Evolutionary conservation across 305 asterid species (phyloP), one percentile per base, ranked within the genome.

Genomic region (Solanum hybrid): DNA sequence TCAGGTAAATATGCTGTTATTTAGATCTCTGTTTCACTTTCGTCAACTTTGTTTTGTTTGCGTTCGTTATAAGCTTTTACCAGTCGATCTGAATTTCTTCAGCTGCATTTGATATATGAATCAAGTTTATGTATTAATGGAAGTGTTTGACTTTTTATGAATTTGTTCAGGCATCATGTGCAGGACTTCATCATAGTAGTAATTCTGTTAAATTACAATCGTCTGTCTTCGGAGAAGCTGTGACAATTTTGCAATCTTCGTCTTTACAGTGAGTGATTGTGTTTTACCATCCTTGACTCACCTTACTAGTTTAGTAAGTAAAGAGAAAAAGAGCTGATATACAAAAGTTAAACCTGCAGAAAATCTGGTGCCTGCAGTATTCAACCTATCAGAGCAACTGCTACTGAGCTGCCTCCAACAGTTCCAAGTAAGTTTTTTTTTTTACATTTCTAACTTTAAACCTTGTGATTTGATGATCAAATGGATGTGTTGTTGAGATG

Each of bases 361-460:
- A 95, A 86, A 90, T 85, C 88, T 88, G 71, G 89, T 37, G 36
- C 93, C 87, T 89, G 91, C 69, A 26, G 90, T 29, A 90, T 93
- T 88, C 95, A 91, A 91, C 95, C 98, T n/a, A 81, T 95, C 86
- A 94, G 89, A 92, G 99, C 99, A 76, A 95, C 97, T 22, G 99
- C 98, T 29, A 96, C 98, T 4, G 96, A 95, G 92, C 87, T 91
- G 71, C 99, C 99, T 82, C 97, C 97, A 42, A 90, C 98, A 34
- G 91, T 95, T 88, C 92, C 92, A 87, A 94, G 99, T 97, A 94
- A 85, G 88, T 19, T 76, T 34, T 32, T 73, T 76, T 76, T 31
- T 35, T 73, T 66, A 12, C 42, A 15, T 34, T 26, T 71, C 64
- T 89, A 71, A 78, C 64, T 69, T 82, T 86, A 45, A 66, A 86